Conservation (phyloP, 169 alveolate species). For the Plasmodium billcollinsi region DNA sequence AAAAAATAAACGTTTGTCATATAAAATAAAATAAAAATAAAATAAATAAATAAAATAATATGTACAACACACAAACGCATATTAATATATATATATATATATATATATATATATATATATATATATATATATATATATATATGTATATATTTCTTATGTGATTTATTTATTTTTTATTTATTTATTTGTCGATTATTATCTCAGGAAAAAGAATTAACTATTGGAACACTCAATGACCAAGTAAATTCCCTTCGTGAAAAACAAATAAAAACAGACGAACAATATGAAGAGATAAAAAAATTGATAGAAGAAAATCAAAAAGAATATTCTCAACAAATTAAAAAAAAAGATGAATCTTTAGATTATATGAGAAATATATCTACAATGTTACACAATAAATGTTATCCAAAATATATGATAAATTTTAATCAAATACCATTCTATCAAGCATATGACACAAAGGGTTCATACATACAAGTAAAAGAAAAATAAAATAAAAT, state of each 20-base stretch:
- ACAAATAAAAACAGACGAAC: conserved; percentile 7
- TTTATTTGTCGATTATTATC: background rate
- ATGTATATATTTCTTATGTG: background rate
- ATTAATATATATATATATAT: too few species aligned
- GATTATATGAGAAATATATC: conserved; percentile 15
- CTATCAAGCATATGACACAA: conserved; percentile 7
- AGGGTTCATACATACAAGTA: conserved; percentile 47
- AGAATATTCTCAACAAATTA: conserved; percentile 17
- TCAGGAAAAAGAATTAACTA: conserved; percentile 41
- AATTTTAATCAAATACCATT: conserved; percentile 50
- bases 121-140: background rate
- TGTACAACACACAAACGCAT: too few species aligned
- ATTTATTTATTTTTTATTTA: background rate
- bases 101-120: background rate
- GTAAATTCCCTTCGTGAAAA: conserved; percentile 1
- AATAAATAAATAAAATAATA: too few species aligned
- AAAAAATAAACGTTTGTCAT: conserved; percentile 28
- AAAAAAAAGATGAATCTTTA: conserved; percentile 28
- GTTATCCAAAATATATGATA: conserved; percentile 35
- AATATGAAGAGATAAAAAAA: conserved; percentile 35
- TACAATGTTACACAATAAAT: conserved; percentile 30
- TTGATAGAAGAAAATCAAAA: conserved; percentile 33
- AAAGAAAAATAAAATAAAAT: too few species aligned
- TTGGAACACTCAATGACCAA: conserved; percentile 32
- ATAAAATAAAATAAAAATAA: background rate